phyloP scores from a whole-genome alignment of 306 rosid genomes.

The Coriaria nepalensis region DNA sequence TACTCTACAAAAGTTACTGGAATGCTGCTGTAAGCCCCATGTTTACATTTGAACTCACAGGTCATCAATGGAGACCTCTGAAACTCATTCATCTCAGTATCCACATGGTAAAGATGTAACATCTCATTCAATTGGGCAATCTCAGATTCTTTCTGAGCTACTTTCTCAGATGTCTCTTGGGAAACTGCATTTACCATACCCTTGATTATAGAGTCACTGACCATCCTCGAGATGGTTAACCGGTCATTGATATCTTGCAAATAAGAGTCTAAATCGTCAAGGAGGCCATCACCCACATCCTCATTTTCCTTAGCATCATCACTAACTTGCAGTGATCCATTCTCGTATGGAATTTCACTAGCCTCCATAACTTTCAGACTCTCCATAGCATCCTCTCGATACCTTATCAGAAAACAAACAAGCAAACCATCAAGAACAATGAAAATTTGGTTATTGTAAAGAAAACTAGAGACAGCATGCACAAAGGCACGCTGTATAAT shows the following conservation, averaged over 20 bases:
- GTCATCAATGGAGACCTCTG: conserved; percentile 9
- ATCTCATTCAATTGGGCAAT: conserved; percentile 42
- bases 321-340: conserved; percentile 12
- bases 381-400: conserved; percentile 20
- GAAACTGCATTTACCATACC: conserved; percentile 66
- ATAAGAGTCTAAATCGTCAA: conserved; percentile 60
- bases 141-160: conserved; percentile 61
- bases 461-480: no score
- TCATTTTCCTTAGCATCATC: conserved; percentile 28
- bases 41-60: conserved; percentile 15
- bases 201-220: conserved; percentile 65
- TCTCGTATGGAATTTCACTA: conserved; percentile 7
- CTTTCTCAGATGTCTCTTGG: conserved; percentile 56
- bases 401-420: no score
- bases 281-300: conserved; percentile 25
- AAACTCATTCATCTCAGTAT: conserved; percentile 18
- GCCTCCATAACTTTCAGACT: conserved; percentile 21
- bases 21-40: conserved; percentile 1
- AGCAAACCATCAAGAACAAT: no score
- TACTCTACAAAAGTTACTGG: conserved; percentile 18
- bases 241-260: conserved; percentile 38
- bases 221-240: conserved; percentile 76
- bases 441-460: no score
- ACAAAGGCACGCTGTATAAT: no score
- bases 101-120: conserved; percentile 19